phyloP scores from a whole-genome alignment of 139 green algal species.

The Micractinium conductrix region DNA sequence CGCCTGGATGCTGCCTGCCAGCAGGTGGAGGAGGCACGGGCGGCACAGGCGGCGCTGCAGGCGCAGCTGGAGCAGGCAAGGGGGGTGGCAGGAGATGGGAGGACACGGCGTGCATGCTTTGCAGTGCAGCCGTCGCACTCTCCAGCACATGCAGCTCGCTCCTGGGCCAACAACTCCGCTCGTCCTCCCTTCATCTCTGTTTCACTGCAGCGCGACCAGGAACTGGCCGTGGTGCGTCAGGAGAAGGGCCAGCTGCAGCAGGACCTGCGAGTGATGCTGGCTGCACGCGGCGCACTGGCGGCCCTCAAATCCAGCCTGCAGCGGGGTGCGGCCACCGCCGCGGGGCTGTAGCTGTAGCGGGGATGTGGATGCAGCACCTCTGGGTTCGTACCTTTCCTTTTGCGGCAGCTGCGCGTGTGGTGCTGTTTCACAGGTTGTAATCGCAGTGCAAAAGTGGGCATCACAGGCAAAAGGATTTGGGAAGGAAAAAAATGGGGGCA shows the following conservation, averaged over 20 bases:
- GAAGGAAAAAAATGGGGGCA: no score
- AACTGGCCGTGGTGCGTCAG: background rate
- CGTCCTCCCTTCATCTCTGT: background rate
- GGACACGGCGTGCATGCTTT: background rate
- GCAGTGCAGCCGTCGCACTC: no score
- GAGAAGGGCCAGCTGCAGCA: constrained; percentile 6
- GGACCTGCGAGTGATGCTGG: constrained; percentile 10
- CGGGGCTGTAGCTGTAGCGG: no score
- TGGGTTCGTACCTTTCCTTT: no score
- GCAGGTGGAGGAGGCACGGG: constrained; percentile 17
- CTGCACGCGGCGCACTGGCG: background rate
- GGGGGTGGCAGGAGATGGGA: background rate
- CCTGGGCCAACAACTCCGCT: no score
- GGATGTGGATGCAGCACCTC: no score
- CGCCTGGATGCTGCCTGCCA: constrained; percentile 1
- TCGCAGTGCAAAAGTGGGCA: no score
- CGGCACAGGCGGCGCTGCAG: background rate
- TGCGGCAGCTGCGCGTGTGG: no score
- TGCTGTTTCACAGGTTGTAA: no score
- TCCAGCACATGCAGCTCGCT: background rate
- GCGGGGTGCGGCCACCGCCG: background rate
- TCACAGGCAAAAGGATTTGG: no score
- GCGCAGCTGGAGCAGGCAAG: constrained; percentile 9
- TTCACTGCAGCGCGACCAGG: background rate
- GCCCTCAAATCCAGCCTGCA: background rate